These are phyloP conservation scores for Tribonema minus DNA, from an alignment of 108 stramenopile genomes.

Conservation along the genomic window DNA sequence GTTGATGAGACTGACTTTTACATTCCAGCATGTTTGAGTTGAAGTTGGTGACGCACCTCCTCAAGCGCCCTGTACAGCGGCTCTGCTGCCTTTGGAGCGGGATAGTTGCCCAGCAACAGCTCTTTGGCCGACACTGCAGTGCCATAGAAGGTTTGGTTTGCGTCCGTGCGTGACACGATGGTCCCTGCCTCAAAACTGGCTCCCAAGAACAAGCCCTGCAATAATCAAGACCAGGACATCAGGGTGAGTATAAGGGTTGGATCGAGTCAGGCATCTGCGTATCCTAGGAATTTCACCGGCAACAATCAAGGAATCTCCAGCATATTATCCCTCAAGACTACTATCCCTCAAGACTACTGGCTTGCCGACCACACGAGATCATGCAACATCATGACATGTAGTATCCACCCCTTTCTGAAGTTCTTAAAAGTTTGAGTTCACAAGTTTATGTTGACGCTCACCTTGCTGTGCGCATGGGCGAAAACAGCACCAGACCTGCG, in stretches of 20 bases:
- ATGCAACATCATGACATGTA: too few relatives aligned
- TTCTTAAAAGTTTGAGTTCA: too few relatives aligned
- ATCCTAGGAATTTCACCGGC: too few relatives aligned
- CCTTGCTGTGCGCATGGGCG: conserved; percentile 44
- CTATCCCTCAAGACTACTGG: too few relatives aligned
- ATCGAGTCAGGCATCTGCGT: too few relatives aligned
- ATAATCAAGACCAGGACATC: neutral
- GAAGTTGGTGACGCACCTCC: conserved; percentile 16
- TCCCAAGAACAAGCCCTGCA: conserved; percentile 33
- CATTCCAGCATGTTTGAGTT: too few relatives aligned
- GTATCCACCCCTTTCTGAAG: too few relatives aligned
- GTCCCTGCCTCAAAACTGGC: conserved; percentile 33
- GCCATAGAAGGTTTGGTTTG: conserved; percentile 36
- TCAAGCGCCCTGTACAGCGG: conserved; percentile 32
- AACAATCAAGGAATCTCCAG: too few relatives aligned
- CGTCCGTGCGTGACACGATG: conserved; percentile 18
- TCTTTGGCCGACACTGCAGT: conserved; percentile 1
- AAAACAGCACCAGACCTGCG: conserved; percentile 38
- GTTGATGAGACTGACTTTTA: too few relatives aligned
- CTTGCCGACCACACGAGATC: too few relatives aligned
- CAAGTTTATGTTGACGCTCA: neutral
- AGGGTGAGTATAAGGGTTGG: too few relatives aligned
- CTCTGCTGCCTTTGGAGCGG: conserved; percentile 33
- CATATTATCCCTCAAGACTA: too few relatives aligned
- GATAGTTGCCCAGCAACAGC: conserved; percentile 23